These are phyloP conservation scores for Kuraishia cidri DNA, from an alignment of 805 yeast genomes.

Conservation along the genomic window DNA sequence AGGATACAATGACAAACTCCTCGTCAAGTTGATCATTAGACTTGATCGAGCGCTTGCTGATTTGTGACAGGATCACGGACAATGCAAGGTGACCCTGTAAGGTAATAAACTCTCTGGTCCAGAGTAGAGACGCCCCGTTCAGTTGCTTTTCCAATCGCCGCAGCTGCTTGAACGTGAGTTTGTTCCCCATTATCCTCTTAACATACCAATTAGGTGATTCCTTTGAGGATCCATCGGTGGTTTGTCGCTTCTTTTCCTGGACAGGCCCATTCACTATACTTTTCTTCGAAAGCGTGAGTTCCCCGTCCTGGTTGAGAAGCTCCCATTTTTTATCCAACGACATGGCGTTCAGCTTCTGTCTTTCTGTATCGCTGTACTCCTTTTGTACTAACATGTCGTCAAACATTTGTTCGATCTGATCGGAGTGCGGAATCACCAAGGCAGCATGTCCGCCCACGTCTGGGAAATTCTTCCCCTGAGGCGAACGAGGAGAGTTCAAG, in stretches of 20 bases:
- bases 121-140: constrained; percentile 20
- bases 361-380: constrained; percentile 64
- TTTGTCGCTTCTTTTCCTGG: background rate
- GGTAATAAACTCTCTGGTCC: constrained; percentile 75
- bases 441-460: no score
- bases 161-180: constrained; percentile 29
- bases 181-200: constrained; percentile 24
- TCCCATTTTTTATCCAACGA: constrained; percentile 71
- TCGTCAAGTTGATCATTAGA: constrained; percentile 46
- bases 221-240: constrained; percentile 2
- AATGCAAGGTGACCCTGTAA: constrained; percentile 78
- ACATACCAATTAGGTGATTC: constrained; percentile 35
- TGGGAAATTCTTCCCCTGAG: background rate
- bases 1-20: constrained; percentile 70
- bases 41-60: constrained; percentile 28
- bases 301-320: constrained; percentile 67
- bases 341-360: constrained; percentile 58
- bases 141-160: constrained; percentile 16
- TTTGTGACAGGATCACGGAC: constrained; percentile 53
- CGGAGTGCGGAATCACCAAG: no score
- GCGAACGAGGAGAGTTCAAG: no score
- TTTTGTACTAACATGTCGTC: constrained; percentile 64
- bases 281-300: constrained; percentile 48
- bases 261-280: background rate
- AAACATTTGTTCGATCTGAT: constrained; percentile 49